phyloP scores from a whole-genome alignment of 2,329 filamentous ascomycete genomes.

The Plectosphaerella cucumerina region DNA sequence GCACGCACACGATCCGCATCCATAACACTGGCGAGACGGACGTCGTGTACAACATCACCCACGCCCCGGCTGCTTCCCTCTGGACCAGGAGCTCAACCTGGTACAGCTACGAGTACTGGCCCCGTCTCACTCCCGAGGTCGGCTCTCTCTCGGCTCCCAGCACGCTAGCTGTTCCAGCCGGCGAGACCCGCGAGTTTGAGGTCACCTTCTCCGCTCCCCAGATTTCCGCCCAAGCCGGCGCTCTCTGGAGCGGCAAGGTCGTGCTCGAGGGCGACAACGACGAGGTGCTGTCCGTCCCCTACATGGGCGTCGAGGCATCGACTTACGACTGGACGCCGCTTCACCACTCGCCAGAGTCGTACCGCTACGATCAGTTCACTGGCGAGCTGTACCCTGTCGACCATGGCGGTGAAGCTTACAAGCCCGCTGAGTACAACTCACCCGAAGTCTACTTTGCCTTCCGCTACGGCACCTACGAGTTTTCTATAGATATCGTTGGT shows the following conservation, averaged over 20 bases:
- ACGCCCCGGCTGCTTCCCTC: slow-evolving; percentile 8
- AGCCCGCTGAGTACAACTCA: slow-evolving; percentile 10
- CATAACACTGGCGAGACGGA: slow-evolving; percentile 6
- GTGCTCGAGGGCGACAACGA: slow-evolving; percentile 12
- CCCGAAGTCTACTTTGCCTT: slow-evolving; percentile 15
- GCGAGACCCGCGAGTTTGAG: slow-evolving; percentile 4
- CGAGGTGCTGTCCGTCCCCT: slow-evolving; percentile 12
- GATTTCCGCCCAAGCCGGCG: slow-evolving; percentile 10
- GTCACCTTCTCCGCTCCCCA: slow-evolving; percentile 7
- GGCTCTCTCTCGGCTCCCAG: slow-evolving; percentile 7
- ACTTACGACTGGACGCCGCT: slow-evolving; percentile 17
- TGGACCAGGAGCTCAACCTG: slow-evolving; percentile 6
- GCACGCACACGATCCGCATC: slow-evolving; percentile 10
- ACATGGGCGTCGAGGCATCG: slow-evolving; percentile 16
- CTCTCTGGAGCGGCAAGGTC: slow-evolving; percentile 16
- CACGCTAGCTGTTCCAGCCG: slow-evolving; percentile 1
- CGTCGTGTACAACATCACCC: slow-evolving; percentile 12
- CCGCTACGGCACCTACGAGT: slow-evolving; percentile 15
- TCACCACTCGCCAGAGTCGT: slow-evolving; percentile 9
- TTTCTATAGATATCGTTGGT: slow-evolving; percentile 14
- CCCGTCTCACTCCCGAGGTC: slow-evolving; percentile 3
- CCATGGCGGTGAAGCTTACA: slow-evolving; percentile 7
- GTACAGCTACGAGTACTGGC: slow-evolving; percentile 12
- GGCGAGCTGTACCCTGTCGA: slow-evolving; percentile 13
- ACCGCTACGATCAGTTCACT: slow-evolving; percentile 9